Evolutionary conservation across 2,329 filamentous ascomycete genomes (phyloP).

Genomic region (Cytospora paraplurivora): DNA sequence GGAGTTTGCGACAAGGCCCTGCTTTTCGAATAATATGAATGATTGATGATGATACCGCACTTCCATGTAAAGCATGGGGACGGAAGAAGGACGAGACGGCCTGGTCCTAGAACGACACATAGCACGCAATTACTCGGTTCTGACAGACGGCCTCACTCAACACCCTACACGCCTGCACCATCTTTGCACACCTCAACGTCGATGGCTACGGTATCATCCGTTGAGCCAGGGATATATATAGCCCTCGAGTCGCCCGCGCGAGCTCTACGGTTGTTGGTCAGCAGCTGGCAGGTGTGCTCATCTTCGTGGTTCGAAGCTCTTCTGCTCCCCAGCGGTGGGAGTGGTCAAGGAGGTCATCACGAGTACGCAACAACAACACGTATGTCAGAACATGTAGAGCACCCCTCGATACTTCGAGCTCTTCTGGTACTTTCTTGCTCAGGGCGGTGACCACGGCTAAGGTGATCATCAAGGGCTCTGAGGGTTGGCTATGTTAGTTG

Average conservation of each 20-base stretch:
- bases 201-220: not conserved
- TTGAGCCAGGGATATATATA: not conserved
- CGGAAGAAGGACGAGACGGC: not conserved
- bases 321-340: not conserved
- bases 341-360: not conserved
- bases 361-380: too few species aligned
- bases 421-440: not conserved
- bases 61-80: not conserved
- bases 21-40: not conserved
- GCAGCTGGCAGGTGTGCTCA: not conserved
- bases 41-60: not conserved
- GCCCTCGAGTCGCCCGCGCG: not conserved
- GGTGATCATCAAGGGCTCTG: not conserved
- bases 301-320: not conserved
- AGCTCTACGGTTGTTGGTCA: not conserved
- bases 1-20: constrained; percentile 22
- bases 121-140: not conserved
- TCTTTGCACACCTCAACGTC: not conserved
- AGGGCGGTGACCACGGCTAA: not conserved
- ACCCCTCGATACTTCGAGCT: not conserved
- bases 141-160: not conserved
- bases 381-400: not conserved
- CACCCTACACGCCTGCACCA: not conserved
- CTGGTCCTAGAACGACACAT: not conserved
- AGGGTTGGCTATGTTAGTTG: not conserved